Base-by-base conservation (phyloP, 345 rosid species). In the Populus deltoides region DNA sequence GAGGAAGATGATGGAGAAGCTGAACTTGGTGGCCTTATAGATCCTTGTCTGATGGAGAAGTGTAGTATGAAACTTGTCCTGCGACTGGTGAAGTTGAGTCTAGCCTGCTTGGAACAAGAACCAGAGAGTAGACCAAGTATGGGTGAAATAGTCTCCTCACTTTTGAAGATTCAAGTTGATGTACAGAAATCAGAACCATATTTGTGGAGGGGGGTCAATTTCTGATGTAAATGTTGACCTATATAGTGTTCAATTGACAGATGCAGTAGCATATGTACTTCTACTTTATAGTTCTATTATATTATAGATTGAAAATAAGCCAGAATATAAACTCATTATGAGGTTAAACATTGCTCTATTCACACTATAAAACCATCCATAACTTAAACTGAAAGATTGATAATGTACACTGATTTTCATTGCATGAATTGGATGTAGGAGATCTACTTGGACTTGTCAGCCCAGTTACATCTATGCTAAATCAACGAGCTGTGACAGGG, bases 401-500 rank as follows among this genome's bases (percentile, higher is more conserved):
- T 29, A 72, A 25, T 33, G 25, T 47, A 38, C 63, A 81, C 33
- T 3, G 20, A 20, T 12, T n/a, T 80, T 68, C 25, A 57, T 75
- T 33, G 16, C 75, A 29, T n/a, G 72, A 74, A 33, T 5, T 8
- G 73, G 31, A 41, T 49, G 4, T 24, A 63, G 18, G 29, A 63
- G 49, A 75, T 53, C 61, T 75, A 25, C 22, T 69, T 63, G 33
- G 45, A 74, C 33, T 15, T 22, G 51, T 24, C 16, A 41, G 65
- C 55, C 31, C 45, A 8, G 35, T 17, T 43, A 51, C 27, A 69
- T 73, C 36, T n/a, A n/a, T 8, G n/a, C 20, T 27, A 31, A 27
- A 31, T 88, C 75, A 88, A 69, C 90, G 90, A 75, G 90, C 90
- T 38, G 18, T 78, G 81, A 90, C 75, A 11, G 89, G 87, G 73